Evolutionary conservation across 23 red algal genomes (phyloP), one percentile per base, ranked within the genome.

Genomic region (Gracilaria domingensis): DNA sequence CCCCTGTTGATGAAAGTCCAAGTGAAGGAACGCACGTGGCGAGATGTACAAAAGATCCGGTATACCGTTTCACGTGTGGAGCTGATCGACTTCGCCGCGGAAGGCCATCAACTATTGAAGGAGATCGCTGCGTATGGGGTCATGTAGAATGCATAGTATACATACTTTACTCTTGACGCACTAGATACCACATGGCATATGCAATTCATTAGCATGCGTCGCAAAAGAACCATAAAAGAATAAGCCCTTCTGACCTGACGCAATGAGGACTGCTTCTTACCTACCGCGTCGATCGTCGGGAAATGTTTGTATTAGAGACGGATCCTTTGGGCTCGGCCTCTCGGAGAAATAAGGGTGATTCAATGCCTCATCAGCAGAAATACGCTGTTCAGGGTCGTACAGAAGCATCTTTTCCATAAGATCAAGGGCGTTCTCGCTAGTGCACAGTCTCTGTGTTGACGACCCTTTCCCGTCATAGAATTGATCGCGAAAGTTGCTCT

Each of bases 1-100:
- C 93, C 90, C 17, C 72, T 93, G 83, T 42, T 96, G 20, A 86
- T 99, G 79, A 93, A 93, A 32, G 75, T 99, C 16, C 75, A 85
- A 17, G 91, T 95, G 13, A 95, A 88, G 57, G 84, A 95, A 51
- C 71, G 86, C 51, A 92, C 88, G 37, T 99, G 92, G 72, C 80
- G 91, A 70, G 91, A 94, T 45, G 97, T 89, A 57, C 83, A 77
- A 37, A 82, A 87, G 51, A 83, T 94, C 69, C 94, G 95, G 18
- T 95, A 96, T 50, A 93, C 80, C 16, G 83, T 99, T 34, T 50
- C 93, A 16, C 82, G 86, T 12, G 94, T 81, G 14, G 93, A 96
- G 48, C 89, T 76, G 7, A 29, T 99, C 6, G 77, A 96, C 32
- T 99, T 91, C 78, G 79, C 59, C 23, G 55, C 90, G 20, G 97